Base-by-base conservation (phyloP, 768 basidiomycete genomes). In the Trametopsis cervina region DNA sequence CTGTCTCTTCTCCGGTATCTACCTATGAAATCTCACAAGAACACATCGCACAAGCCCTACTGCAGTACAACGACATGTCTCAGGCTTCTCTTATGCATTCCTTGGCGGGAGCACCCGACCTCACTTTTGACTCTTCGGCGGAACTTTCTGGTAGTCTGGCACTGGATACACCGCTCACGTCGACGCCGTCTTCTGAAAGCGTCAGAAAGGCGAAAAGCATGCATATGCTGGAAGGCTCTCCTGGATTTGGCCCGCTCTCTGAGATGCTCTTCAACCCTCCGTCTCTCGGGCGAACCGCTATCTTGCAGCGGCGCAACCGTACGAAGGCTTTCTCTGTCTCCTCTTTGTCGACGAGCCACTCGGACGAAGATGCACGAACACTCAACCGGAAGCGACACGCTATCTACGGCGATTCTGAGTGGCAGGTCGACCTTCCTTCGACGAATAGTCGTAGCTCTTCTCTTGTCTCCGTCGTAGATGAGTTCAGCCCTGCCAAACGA, bases 131-230 rank as follows among this genome's bases (percentile, higher is more conserved):
- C 5, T 41, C 40, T 9, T 25, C 25, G 13, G 45, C 40, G 5
- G 40, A 33, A 4, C 44, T 38, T 18, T 33, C 51, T 20, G 45
- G 26, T 12, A 22, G 29, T 2, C 27, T 33, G 26, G 20, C 10
- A 3, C 42, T 52, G 10, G 17, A 47, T n/a, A 52, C 51, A 17
- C 51, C 51, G 4, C 21, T n/a, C 20, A 41, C 18, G n/a, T 12
- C 40, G 13, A 24, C 45, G 12, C 39, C n/a, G 21, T 47, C 51
- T n/a, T 47, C 40, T 1, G 51, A 52, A 29, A 52, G 51, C 42
- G n/a, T 46, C 21, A 26, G 51, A 17, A 52, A 47, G 25, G 46
- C 46, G 11, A 39, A 43, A 36, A 52, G 51, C 42, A 42, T 52
- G 40, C 26, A 47, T 40, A 2, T 41, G 43, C 22, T 22, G 13